Percentiles rank a stretch among this genome's conserved stretches.
Conservation (phyloP, 352 stramenopile species). For the Blastocystis sp. region DNA sequence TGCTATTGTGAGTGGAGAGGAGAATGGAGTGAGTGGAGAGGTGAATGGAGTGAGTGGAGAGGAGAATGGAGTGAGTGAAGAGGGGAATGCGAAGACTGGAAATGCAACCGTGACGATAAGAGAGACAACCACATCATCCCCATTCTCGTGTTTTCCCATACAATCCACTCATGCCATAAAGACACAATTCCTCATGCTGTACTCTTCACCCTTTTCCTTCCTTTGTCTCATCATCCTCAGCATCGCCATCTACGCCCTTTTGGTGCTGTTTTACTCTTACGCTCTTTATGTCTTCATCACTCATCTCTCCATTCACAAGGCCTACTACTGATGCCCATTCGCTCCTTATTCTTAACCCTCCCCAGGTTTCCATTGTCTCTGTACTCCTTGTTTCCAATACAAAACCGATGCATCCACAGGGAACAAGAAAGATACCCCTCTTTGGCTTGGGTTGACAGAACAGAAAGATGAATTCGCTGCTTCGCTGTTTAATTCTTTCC, state of each 20-base stretch:
- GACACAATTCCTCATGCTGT: neutral
- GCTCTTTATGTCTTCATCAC: neutral
- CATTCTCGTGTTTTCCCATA: neutral
- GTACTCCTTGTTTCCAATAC: neutral
- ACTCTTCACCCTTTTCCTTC: neutral
- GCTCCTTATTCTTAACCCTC: no score
- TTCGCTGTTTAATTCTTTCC: neutral
- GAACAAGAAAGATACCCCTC: neutral
- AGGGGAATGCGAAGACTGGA: no score
- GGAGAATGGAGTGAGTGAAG: no score
- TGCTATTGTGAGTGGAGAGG: no score
- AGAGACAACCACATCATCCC: no score
- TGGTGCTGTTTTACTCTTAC: neutral
- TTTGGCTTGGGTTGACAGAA: neutral
- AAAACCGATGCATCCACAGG: neutral
- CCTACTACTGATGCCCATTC: neutral
- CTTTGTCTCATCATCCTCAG: neutral
- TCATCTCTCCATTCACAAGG: neutral
- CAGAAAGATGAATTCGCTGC: constrained; percentile 12
- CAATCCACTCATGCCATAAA: no score
- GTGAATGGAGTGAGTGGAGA: no score
- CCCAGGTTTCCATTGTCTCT: neutral
- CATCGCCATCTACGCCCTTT: neutral
- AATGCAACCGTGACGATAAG: no score
- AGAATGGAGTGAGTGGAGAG: no score